Base-by-base conservation (phyloP, 106 monocot genomes). In the Allium fistulosum region DNA sequence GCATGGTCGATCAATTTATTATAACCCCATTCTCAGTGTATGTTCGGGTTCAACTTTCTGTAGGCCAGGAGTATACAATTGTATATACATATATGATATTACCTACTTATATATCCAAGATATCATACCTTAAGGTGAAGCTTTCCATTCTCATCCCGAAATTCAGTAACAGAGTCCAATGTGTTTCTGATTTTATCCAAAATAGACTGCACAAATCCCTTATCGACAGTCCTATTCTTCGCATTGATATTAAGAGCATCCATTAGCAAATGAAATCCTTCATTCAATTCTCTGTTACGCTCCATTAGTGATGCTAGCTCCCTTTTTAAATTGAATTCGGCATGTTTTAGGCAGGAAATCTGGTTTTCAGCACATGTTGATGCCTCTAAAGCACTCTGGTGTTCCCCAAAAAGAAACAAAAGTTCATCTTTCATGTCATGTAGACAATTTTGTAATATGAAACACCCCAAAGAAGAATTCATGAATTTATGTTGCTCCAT, bases 371-470 rank as follows among this genome's bases (percentile, higher is more conserved):
- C 11, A 62, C 51, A 70, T 13, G 48, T 77, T 27, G 46, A 70
- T 47, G 70, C 66, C 66, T 83, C 74, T 66, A 68, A 48, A 61
- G 75, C 71, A 65, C 72, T 75, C 49, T 80, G 51, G 53, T 65
- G 72, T 52, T 75, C 62, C 22, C n/a, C 46, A 59, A 46, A 69
- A 51, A 83, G 53, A 61, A 65, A 18, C n/a, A 73, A 67, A 69
- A 61, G 83, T 7, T 66, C 73, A 53, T 85, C 80, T 50, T 77
- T 73, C 69, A 80, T 78, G 59, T 90, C 90, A 70, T 50, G 48
- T 58, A 85, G 66, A 68, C 72, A 80, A 45, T 61, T 72, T 48
- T 66, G 78, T 52, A 86, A 78, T 48, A 83, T 68, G 49, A 80
- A 86, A 46, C 53, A 76, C 71, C 86, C 86, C 62, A 69, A 72